Percentiles rank a stretch among this genome's conserved stretches.
Evolutionary conservation across 1,139 yeast genomes (phyloP).

Genomic region (Suhomyces atakaporum): DNA sequence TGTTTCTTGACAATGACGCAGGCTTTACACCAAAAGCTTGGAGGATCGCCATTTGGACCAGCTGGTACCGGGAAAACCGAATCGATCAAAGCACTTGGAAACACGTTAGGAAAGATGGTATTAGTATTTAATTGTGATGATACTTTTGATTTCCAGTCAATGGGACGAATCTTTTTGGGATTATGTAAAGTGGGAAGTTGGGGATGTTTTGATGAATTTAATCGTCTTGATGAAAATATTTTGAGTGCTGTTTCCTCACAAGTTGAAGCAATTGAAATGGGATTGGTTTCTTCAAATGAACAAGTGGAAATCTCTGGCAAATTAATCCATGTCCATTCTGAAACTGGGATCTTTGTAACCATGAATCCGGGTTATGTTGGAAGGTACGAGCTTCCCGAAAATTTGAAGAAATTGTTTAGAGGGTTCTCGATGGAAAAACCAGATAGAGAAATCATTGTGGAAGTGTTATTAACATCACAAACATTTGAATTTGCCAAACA

Average conservation of each 20-base stretch:
- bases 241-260: slow-evolving; percentile 87
- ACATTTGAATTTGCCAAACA: slow-evolving; percentile 58
- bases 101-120: slow-evolving; percentile 77
- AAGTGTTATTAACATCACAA: slow-evolving; percentile 70
- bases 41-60: slow-evolving; percentile 96
- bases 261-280: slow-evolving; percentile 69
- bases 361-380: slow-evolving; percentile 93
- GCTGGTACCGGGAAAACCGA: slow-evolving; percentile 99
- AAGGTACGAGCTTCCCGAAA: slow-evolving; percentile 81
- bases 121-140: slow-evolving; percentile 92
- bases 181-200: slow-evolving; percentile 87
- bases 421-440: slow-evolving; percentile 76
- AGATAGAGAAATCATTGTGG: slow-evolving; percentile 68
- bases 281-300: slow-evolving; percentile 30
- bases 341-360: slow-evolving; percentile 81
- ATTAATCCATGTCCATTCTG: slow-evolving; percentile 42
- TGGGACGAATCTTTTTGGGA: slow-evolving; percentile 78
- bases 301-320: slow-evolving; percentile 54
- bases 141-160: slow-evolving; percentile 77
- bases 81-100: slow-evolving; percentile 82
- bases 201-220: slow-evolving; percentile 97
- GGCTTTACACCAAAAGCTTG: slow-evolving; percentile 70
- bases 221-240: slow-evolving; percentile 69
- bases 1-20: slow-evolving; percentile 73
- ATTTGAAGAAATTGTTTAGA: slow-evolving; percentile 76